These are phyloP conservation scores for Cardamine chenopodiifolia DNA, from an alignment of 345 rosid genomes.

Conservation along the genomic window DNA sequence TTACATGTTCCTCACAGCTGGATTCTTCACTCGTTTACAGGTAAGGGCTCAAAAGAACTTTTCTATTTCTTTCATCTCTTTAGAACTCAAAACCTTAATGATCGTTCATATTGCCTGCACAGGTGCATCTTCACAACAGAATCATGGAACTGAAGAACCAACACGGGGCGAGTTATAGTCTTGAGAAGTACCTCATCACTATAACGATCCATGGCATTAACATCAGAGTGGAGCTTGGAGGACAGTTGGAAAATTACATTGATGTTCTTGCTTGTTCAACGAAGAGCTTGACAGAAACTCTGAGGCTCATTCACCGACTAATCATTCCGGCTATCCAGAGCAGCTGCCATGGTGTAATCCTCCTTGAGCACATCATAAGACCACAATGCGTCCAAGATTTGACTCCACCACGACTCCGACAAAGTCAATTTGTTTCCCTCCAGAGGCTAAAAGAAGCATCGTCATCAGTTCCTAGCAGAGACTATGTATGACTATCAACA, in stretches of 20 bases:
- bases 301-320: slow-evolving; percentile 74
- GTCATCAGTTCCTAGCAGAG: slow-evolving; percentile 88
- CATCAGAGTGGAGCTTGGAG: slow-evolving; percentile 89
- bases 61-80: slow-evolving; percentile 14
- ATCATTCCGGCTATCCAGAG: slow-evolving; percentile 81
- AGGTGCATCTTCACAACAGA: slow-evolving; percentile 87
- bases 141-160: slow-evolving; percentile 77
- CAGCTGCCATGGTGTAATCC: slow-evolving; percentile 77
- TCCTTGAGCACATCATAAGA: slow-evolving; percentile 74
- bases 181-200: slow-evolving; percentile 76
- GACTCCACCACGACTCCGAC: slow-evolving; percentile 78
- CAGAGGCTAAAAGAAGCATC: slow-evolving; percentile 79
- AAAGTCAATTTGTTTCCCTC: slow-evolving; percentile 63
- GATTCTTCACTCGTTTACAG: slow-evolving; percentile 95
- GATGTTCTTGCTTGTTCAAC: slow-evolving; percentile 91
- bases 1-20: slow-evolving; percentile 85
- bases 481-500: slow-evolving; percentile 94
- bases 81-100: slow-evolving; percentile 27
- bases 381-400: slow-evolving; percentile 78
- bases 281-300: slow-evolving; percentile 83
- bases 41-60: slow-evolving; percentile 39
- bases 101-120: slow-evolving; percentile 29
- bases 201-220: slow-evolving; percentile 78
- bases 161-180: slow-evolving; percentile 82
- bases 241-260: slow-evolving; percentile 80